Evolutionary conservation across 441 rosid species (phyloP), one percentile per base, ranked within the genome.

Genomic region (Gossypium armourianum): DNA sequence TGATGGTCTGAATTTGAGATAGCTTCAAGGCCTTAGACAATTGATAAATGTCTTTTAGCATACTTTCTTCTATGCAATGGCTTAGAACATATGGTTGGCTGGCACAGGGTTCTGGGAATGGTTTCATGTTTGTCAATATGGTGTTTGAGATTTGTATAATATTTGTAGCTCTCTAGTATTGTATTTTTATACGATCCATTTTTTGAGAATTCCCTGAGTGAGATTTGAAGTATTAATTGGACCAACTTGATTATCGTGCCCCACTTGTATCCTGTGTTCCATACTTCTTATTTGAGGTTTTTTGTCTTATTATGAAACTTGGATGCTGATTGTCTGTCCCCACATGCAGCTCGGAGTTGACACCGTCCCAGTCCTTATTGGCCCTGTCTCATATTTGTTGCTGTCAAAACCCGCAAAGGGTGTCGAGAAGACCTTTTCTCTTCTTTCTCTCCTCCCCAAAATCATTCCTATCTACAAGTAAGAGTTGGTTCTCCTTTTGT

Each of bases 341-440:
- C 53, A 45, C 7, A n/a, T 78, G 79, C 90, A 93, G 97, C 95
- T 87, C 60, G 97, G 98, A 73, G 86, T 91, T 6, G 85, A 90
- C 12, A 93, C 98, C 4, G 85, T 91, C 43, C 98, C 98, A 28
- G 85, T 91, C 75, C 88, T 93, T 81, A 67, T 91, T 80, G 98
- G 97, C 43, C 98, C 98, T 53, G 95, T 93, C 74, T 88, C 97
- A 24, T 93, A 91, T 83, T 85, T 93, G 89, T 78, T 93, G 79
- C 87, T 93, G 20, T 88, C 97, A n/a, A 93, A 93, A 78, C 97
- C 93, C 70, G 91, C 93, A 20, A 93, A 93, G 87, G 97, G 96
- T 72, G 95, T 91, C 64, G 93, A 90, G 70, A 93, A 88, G 81
- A 83, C 80, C 72, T 93, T 89, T 74, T 77, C 86, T 77, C 87